phyloP scores from a whole-genome alignment of 805 yeast genomes.

The Zygosaccharomyces rouxii region DNA sequence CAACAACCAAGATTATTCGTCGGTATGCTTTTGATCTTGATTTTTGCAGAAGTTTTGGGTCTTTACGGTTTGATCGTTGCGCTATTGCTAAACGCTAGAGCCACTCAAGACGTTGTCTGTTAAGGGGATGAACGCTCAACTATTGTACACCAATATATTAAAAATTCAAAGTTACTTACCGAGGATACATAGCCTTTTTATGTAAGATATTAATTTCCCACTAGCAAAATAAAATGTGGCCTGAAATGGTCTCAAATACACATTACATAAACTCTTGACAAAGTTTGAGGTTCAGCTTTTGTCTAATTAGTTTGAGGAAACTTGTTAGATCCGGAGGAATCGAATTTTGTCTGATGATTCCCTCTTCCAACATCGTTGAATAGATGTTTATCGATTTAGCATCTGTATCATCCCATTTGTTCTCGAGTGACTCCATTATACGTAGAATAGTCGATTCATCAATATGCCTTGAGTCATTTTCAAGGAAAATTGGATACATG shows the following conservation, averaged over 20 bases:
- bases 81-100: constrained; percentile 94
- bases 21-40: constrained; percentile 96
- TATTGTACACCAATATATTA: neutral
- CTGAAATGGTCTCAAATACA: neutral
- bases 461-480: constrained; percentile 19
- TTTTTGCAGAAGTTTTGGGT: constrained; percentile 99
- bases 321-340: constrained; percentile 19
- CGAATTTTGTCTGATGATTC: constrained; percentile 2
- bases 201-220: constrained; percentile 6
- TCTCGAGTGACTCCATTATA: constrained; percentile 25
- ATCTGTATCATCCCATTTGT: constrained; percentile 22
- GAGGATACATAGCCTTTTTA: constrained; percentile 3
- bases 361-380: constrained; percentile 11
- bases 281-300: constrained; percentile 25
- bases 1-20: constrained; percentile 98
- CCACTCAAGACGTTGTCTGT: constrained; percentile 85
- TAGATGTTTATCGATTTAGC: constrained; percentile 20
- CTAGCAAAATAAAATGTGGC: neutral
- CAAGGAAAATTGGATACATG: constrained; percentile 27
- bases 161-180: neutral
- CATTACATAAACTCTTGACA: constrained; percentile 32
- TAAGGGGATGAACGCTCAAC: constrained; percentile 35
- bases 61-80: constrained; percentile 98
- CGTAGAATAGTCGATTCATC: constrained; percentile 22
- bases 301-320: constrained; percentile 21